Conservation (phyloP, 139 green algal genomes). For the Eudorina sp. region DNA sequence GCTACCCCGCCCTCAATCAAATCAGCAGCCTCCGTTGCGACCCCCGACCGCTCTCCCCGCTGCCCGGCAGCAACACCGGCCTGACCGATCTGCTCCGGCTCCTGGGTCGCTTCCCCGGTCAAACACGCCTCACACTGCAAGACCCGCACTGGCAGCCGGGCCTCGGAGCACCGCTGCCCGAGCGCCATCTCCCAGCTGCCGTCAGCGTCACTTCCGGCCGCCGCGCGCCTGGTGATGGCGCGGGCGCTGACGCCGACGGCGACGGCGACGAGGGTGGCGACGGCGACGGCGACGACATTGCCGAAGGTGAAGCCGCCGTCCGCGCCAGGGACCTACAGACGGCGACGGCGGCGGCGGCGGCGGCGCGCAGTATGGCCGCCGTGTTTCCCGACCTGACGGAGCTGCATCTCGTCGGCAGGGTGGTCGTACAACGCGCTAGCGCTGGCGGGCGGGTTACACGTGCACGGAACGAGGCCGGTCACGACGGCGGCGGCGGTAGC, state of each 20-base stretch:
- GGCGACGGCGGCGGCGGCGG: neutral
- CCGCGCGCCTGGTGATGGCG: neutral
- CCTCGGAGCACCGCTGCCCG: neutral
- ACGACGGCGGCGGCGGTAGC: neutral
- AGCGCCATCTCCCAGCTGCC: neutral
- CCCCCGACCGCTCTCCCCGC: neutral
- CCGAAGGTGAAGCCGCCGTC: neutral
- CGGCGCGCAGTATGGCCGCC: neutral
- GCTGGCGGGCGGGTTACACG: no score
- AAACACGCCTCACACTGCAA: neutral
- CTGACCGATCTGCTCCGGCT: neutral
- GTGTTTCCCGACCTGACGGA: neutral
- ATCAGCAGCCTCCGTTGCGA: neutral
- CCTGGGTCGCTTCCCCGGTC: neutral
- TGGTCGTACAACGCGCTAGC: no score
- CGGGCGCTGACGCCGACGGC: neutral
- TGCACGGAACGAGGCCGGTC: no score
- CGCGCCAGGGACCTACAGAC: neutral
- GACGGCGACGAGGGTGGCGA: neutral
- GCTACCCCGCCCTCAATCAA: neutral
- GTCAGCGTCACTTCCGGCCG: neutral
- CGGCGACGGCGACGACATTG: neutral
- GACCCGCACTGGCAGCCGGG: neutral
- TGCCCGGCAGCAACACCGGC: neutral
- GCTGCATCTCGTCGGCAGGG: neutral